Base-by-base conservation (phyloP, 495 filamentous ascomycete species). In the Pseudevernia furfuracea region DNA sequence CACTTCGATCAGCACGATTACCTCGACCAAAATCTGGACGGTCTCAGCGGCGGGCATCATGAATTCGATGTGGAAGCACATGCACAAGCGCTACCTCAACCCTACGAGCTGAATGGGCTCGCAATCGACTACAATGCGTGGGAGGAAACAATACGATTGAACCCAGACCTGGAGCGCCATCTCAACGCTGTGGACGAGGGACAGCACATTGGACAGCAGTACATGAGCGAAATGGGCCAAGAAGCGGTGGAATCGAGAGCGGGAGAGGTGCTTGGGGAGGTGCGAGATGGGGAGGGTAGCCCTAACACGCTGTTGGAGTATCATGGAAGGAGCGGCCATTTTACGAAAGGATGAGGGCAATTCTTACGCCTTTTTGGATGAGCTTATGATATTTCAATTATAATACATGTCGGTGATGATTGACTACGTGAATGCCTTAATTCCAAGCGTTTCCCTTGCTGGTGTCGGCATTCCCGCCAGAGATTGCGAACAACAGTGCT, bases 1-100 rank as follows among this genome's bases (percentile, higher is more conserved):
- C 41, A 64, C 4, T 64, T 64, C 25, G 41, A 64, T 8, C 37
- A 39, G 12, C 39, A 64, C 23, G 62, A 64, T 1, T 3, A 58
- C 37, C 39, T 19, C 12, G 53, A 59, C 6, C 39, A 38, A 34
- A 8, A 59, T 25, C 41, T 2, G 38, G 53, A 59, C 23, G 37
- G 57, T 12, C 14, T 34, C 21, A 17, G 61, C 23, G 36, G 55
- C 7, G 52, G 32, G 8, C 25, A 57, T 6, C 12, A 53, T 1
- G 23, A 44, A 25, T 8, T 63, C 19, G 48, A 55, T 8, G 52
- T 44, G 32, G 34, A 44, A n/a, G 23, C 6, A 23, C 30, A 49
- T 43, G 21, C 48, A 1, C 36, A 55, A 23, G 10, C 38, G 14
- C 55, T 36, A 11, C 15, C 14, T 1, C 61, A 63, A 19, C 14